phyloP scores from a whole-genome alignment of 2,329 filamentous ascomycete genomes.

The Fusarium scirpi region DNA sequence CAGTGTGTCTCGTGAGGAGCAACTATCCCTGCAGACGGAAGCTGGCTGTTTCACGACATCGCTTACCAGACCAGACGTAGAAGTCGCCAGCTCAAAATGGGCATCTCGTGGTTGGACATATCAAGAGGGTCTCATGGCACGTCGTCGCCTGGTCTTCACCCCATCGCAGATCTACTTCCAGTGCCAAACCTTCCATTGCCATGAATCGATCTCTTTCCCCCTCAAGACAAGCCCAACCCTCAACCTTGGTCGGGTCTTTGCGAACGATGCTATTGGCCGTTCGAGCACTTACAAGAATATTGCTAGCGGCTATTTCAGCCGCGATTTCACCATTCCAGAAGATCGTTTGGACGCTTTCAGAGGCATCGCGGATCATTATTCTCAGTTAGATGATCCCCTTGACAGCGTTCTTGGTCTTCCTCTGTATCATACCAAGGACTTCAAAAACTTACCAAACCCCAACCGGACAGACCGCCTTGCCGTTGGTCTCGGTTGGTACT shows the following conservation, averaged over 20 bases:
- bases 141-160: constrained; percentile 53
- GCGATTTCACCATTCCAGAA: constrained; percentile 44
- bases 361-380: constrained; percentile 49
- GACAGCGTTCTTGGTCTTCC: constrained; percentile 52
- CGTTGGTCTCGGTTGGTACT: constrained; percentile 52
- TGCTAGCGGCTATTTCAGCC: constrained; percentile 50
- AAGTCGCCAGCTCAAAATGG: constrained; percentile 53
- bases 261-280: constrained; percentile 37
- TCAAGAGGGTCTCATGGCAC: constrained; percentile 53
- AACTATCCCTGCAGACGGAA: constrained; percentile 52
- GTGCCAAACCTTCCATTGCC: constrained; percentile 53
- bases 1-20: constrained; percentile 50
- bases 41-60: constrained; percentile 53
- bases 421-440: constrained; percentile 51
- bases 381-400: constrained; percentile 44
- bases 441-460: constrained; percentile 45
- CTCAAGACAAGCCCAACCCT: constrained; percentile 49
- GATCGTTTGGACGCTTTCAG: constrained; percentile 53
- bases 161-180: constrained; percentile 55
- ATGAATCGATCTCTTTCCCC: constrained; percentile 53
- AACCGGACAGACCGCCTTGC: constrained; percentile 53
- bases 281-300: constrained; percentile 46
- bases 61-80: constrained; percentile 52
- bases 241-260: constrained; percentile 52
- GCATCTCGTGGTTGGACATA: constrained; percentile 53